These are phyloP conservation scores for Daucus carota DNA, from an alignment of 129 eudicot species.

Conservation along the genomic window DH1_v3.0 NC_030384.2:49589501-49590000, in stretches of 20 bases:
- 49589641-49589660: not conserved
- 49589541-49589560: not conserved
- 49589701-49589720: constrained; percentile 1
- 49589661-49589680: not conserved
- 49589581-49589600: not conserved
- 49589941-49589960: too few species aligned
- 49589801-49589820: not conserved
- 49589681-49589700: constrained; percentile 6
- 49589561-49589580: constrained; percentile 5
- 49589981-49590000: too few species aligned
- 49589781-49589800: not conserved
- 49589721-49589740: constrained; percentile 3
- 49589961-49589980: too few species aligned
- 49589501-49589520: too few species aligned
- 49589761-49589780: not conserved
- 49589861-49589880: not conserved
- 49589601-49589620: not conserved
- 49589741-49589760: constrained; percentile 8
- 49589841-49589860: not conserved
- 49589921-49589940: not conserved
- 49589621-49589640: not conserved
- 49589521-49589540: not conserved
- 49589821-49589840: not conserved
- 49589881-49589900: not conserved
- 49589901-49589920: not conserved